Evolutionary conservation across 2,329 filamentous ascomycete species (phyloP).

Genomic region (Clonostachys rhizophaga): DNA sequence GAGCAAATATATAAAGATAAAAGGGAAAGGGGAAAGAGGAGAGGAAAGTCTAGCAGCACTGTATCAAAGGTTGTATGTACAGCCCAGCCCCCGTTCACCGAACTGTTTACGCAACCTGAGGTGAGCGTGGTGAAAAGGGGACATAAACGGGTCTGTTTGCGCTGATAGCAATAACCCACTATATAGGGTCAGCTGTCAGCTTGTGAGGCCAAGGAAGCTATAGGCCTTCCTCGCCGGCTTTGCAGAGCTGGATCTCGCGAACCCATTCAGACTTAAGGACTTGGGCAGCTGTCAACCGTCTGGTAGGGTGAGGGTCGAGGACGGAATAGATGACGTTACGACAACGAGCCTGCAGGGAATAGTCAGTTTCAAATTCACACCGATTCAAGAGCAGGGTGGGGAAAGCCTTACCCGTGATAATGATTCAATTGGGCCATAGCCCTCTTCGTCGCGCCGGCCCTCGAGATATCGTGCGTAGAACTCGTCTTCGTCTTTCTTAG

Average conservation of each 20-base stretch:
- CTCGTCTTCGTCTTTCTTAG: slow-evolving; percentile 94
- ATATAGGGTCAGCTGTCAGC: too few relatives aligned
- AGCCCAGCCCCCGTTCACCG: too few relatives aligned
- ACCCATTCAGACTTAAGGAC: slow-evolving; percentile 99
- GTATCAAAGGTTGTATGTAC: neutral
- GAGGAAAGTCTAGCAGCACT: neutral
- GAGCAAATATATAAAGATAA: neutral
- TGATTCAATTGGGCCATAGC: slow-evolving; percentile 94
- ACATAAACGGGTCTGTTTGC: too few relatives aligned
- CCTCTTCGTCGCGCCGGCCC: slow-evolving; percentile 88
- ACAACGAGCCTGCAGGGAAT: slow-evolving; percentile 72
- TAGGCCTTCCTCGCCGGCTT: slow-evolving; percentile 91
- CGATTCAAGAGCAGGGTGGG: neutral
- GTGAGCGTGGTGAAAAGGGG: too few relatives aligned
- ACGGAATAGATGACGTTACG: slow-evolving; percentile 99
- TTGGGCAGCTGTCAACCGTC: slow-evolving; percentile 92
- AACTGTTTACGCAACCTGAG: too few relatives aligned
- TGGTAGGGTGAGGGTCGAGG: slow-evolving; percentile 85
- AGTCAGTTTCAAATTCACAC: slow-evolving; percentile 9
- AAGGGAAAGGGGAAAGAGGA: neutral
- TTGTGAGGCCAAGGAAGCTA: slow-evolving; percentile 30
- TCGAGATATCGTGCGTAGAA: slow-evolving; percentile 95
- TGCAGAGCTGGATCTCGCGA: slow-evolving; percentile 94
- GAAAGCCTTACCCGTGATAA: slow-evolving; percentile 3
- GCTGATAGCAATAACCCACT: too few relatives aligned